Evolutionary conservation across 169 alveolate species (phyloP).

Genomic region (Babesia sp.): DNA sequence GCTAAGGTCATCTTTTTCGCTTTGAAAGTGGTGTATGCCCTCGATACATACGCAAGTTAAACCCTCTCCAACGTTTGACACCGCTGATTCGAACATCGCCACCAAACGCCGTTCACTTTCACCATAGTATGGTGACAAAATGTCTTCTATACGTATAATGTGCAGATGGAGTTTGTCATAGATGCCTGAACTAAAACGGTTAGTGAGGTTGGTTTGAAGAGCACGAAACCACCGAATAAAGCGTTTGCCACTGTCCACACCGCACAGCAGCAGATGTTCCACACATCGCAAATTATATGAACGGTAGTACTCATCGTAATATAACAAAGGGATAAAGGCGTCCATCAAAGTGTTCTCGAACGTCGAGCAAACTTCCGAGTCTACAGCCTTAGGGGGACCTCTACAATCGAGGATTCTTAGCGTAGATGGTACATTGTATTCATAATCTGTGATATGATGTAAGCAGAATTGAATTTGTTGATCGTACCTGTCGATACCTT

Average conservation of each 20-base stretch:
- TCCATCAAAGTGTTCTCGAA: conserved; percentile 20
- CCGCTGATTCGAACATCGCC: conserved; percentile 26
- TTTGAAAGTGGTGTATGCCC: conserved; percentile 51
- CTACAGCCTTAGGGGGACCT: neutral
- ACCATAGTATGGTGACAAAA: conserved; percentile 55
- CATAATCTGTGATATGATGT: neutral
- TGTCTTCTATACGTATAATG: conserved; percentile 48
- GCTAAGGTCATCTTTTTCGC: conserved; percentile 10
- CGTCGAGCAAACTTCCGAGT: neutral
- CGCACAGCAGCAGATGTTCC: conserved; percentile 30
- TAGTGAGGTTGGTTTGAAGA: conserved; percentile 3
- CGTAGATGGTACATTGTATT: neutral
- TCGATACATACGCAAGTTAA: conserved; percentile 53
- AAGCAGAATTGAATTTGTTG: neutral
- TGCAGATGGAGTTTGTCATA: conserved; percentile 16
- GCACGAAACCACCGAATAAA: conserved; percentile 43
- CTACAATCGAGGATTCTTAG: neutral
- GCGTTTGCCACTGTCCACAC: conserved; percentile 33
- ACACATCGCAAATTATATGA: conserved; percentile 15
- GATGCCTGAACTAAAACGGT: neutral
- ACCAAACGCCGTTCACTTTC: conserved; percentile 53
- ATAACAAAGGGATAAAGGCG: conserved; percentile 11
- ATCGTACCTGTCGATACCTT: conserved; percentile 22
- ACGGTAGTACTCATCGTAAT: conserved; percentile 1
- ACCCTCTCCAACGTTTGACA: conserved; percentile 29